phyloP scores from a whole-genome alignment of 345 rosid species.

The Hibiscus syriacus region DNA sequence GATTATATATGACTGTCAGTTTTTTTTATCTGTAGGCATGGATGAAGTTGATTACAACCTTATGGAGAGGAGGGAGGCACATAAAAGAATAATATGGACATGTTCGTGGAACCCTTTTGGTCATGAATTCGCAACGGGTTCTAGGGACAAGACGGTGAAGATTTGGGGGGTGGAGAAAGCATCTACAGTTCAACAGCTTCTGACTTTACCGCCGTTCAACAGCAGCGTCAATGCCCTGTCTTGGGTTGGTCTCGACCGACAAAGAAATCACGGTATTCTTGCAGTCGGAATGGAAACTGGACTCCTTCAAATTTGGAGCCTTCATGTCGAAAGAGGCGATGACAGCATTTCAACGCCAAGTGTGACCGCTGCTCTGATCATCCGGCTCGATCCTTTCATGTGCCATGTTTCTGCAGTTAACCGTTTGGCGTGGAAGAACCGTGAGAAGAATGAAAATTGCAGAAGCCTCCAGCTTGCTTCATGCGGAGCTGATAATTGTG shows the following conservation, averaged over 20 bases:
- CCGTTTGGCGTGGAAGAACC: slow-evolving; percentile 59
- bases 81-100: slow-evolving; percentile 96
- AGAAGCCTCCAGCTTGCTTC: slow-evolving; percentile 50
- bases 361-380: slow-evolving; percentile 24
- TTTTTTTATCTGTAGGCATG: slow-evolving; percentile 19
- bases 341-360: slow-evolving; percentile 17
- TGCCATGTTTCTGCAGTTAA: slow-evolving; percentile 83
- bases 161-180: slow-evolving; percentile 61
- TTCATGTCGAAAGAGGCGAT: slow-evolving; percentile 24
- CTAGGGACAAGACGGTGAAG: slow-evolving; percentile 91
- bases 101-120: slow-evolving; percentile 94
- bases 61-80: slow-evolving; percentile 72
- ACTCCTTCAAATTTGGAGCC: slow-evolving; percentile 60
- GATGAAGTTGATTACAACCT: slow-evolving; percentile 46
- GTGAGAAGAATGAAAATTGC: slow-evolving; percentile 24
- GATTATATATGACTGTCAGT: too few species aligned
- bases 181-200: slow-evolving; percentile 39
- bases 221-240: slow-evolving; percentile 85
- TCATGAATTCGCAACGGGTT: slow-evolving; percentile 82
- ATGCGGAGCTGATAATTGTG: slow-evolving; percentile 81
- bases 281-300: slow-evolving; percentile 87
- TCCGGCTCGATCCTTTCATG: slow-evolving; percentile 46
- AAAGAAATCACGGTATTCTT: slow-evolving; percentile 41
- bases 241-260: slow-evolving; percentile 67
- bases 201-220: slow-evolving; percentile 52